phyloP scores from a whole-genome alignment of 768 basidiomycete species.

The Plicaturopsis crispa region DNA sequence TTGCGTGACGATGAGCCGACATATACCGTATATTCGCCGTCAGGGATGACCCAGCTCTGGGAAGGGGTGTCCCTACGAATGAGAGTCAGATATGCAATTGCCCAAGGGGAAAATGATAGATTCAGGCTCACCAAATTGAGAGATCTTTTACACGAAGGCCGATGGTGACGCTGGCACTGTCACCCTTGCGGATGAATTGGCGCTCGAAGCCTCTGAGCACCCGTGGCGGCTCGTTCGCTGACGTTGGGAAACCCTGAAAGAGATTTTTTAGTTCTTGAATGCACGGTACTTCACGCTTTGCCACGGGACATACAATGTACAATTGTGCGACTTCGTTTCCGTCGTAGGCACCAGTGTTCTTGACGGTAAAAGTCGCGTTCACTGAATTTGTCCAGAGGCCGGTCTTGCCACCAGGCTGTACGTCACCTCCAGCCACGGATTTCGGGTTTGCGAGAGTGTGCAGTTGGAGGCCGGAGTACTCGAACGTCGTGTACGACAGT shows the following conservation, averaged over 20 bases:
- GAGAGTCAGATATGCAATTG: neutral
- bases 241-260: conserved; percentile 11
- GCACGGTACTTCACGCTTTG: neutral
- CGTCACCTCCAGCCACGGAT: conserved; percentile 4
- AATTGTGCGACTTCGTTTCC: conserved; percentile 22
- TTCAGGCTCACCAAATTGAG: neutral
- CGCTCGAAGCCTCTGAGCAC: conserved; percentile 24
- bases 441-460: neutral
- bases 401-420: neutral
- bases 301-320: conserved; percentile 6
- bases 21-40: conserved; percentile 43
- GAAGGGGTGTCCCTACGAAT: conserved; percentile 36
- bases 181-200: conserved; percentile 29
- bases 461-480: conserved; percentile 28
- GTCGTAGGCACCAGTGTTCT: conserved; percentile 17
- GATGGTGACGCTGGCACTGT: conserved; percentile 22
- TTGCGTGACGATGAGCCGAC: conserved; percentile 47
- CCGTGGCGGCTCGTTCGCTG: conserved; percentile 13
- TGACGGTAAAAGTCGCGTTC: conserved; percentile 30
- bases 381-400: conserved; percentile 2
- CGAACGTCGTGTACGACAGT: conserved; percentile 44
- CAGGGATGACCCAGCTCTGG: conserved; percentile 43
- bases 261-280: too few relatives aligned
- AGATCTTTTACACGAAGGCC: neutral
- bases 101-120: neutral